Evolutionary conservation across 108 stramenopile species (phyloP), one percentile per base, ranked within the genome.

Genomic region (Skeletonema grethae): DNA sequence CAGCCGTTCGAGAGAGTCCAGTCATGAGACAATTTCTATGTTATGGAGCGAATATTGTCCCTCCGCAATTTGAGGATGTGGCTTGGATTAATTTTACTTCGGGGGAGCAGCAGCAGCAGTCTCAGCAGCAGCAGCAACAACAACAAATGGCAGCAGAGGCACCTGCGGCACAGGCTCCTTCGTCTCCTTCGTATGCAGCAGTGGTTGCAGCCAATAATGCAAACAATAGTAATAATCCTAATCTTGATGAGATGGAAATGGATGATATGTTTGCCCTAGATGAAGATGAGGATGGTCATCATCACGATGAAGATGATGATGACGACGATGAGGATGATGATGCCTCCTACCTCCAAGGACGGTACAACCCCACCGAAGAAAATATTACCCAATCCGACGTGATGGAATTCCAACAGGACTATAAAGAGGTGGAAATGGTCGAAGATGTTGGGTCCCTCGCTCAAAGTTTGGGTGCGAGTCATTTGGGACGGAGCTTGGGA

Each of bases 211-310:
- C 63, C 45, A 64, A 38, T 25, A 18, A 28, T 55, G 43, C 18
- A 4, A 24, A 53, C 50, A 53, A 53, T 9, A 53, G 22, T 22
- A 53, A 7, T 22, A 15, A 15, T n/a, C 41, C 41, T 55, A 79
- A 78, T 55, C 57, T 87, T 9, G 93, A 90, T 70, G 94, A 95
- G 41, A 92, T 95, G 94, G 87, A 88, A 30, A 92, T 92, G 91
- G 90, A 86, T 15, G 87, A 88, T 32, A 89, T 90, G 88, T 90
- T 87, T 63, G 64, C 68, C 8, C 72, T 63, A 25, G 89, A 85
- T 28, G 76, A 46, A 10, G 67, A 35, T 7, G 82, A 63, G 6
- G 34, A 63, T 10, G 34, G 16, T 18, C 75, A 68, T 29, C 32
- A 69, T 18, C 31, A 72, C 29, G 67, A 59, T 57, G 50, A 59